Conservation (phyloP, 1,284 basidiomycete species). For the Athelia sp. region DNA sequence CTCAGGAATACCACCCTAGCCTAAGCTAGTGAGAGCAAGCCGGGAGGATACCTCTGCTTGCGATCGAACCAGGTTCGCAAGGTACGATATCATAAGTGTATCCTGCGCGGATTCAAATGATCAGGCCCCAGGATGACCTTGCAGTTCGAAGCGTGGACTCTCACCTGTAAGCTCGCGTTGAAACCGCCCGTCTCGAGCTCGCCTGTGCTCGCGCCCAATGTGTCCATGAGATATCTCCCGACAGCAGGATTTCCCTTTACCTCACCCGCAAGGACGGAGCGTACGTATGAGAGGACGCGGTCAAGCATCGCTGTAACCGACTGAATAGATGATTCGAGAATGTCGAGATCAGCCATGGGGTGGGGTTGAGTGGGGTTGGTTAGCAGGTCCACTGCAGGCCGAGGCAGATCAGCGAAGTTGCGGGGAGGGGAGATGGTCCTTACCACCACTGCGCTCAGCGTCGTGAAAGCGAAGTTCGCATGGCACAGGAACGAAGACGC, state of each 20-base stretch:
- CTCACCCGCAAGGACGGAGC: constrained; percentile 76
- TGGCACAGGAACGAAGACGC: constrained; percentile 86
- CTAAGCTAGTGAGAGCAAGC: constrained; percentile 67
- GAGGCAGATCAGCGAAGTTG: neutral
- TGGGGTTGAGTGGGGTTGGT: constrained; percentile 43
- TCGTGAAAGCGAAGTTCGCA: constrained; percentile 79
- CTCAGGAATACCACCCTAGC: neutral
- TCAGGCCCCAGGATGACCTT: constrained; percentile 2
- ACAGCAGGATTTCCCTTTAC: constrained; percentile 82
- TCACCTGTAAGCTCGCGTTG: constrained; percentile 69
- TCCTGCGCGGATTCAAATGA: constrained; percentile 48
- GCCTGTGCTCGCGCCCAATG: constrained; percentile 66
- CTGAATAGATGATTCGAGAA: constrained; percentile 69
- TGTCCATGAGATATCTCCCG: constrained; percentile 91
- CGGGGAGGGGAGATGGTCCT: constrained; percentile 28
- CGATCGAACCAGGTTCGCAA: constrained; percentile 90
- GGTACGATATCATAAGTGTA: constrained; percentile 91
- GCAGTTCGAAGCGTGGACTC: constrained; percentile 12
- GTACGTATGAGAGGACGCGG: constrained; percentile 84
- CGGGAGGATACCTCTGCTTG: constrained; percentile 93
- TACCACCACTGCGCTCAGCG: constrained; percentile 80
- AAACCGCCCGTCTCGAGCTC: constrained; percentile 72
- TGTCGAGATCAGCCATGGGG: constrained; percentile 52
- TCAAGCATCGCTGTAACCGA: constrained; percentile 79
- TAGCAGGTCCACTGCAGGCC: constrained; percentile 62